Evolutionary conservation across 768 basidiomycete species (phyloP).

Genomic region (Dendrothele bispora): DNA sequence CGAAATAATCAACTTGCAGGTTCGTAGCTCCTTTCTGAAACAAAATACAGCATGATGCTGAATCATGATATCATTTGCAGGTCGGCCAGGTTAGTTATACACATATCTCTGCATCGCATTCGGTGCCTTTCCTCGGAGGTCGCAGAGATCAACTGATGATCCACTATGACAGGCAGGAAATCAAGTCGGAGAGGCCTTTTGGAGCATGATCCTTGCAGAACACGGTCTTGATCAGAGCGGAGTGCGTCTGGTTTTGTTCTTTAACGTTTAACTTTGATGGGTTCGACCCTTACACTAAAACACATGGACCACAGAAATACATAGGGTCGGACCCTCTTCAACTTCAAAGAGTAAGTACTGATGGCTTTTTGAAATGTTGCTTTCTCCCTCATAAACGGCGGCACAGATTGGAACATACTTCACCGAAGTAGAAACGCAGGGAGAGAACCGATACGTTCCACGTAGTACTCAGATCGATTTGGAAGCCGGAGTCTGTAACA

Average conservation of each 20-base stretch:
- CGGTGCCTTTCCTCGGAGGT: conserved; percentile 1
- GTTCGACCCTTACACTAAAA: conserved; percentile 1
- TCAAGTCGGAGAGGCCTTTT: conserved; percentile 84
- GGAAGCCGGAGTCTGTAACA: conserved; percentile 83
- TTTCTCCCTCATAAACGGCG: conserved; percentile 3
- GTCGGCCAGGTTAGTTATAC: conserved; percentile 66
- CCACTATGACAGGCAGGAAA: conserved; percentile 57
- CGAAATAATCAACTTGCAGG: conserved; percentile 86
- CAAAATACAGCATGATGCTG: too few relatives aligned
- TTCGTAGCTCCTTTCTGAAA: conserved; percentile 15
- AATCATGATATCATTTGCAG: conserved; percentile 33
- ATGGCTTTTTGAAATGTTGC: neutral
- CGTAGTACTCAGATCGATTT: conserved; percentile 89
- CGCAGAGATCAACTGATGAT: conserved; percentile 1
- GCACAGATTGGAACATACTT: conserved; percentile 80
- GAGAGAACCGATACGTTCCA: conserved; percentile 77
- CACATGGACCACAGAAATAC: conserved; percentile 49
- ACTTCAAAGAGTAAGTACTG: conserved; percentile 59
- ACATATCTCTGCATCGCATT: neutral
- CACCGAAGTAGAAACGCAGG: conserved; percentile 57
- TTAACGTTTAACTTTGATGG: too few relatives aligned
- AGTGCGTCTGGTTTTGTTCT: conserved; percentile 44
- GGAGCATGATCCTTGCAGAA: conserved; percentile 84
- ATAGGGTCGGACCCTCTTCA: conserved; percentile 73
- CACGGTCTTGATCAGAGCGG: conserved; percentile 78